Evolutionary conservation across 495 filamentous ascomycete genomes (phyloP).

Genomic region (Tuber borchii): DNA sequence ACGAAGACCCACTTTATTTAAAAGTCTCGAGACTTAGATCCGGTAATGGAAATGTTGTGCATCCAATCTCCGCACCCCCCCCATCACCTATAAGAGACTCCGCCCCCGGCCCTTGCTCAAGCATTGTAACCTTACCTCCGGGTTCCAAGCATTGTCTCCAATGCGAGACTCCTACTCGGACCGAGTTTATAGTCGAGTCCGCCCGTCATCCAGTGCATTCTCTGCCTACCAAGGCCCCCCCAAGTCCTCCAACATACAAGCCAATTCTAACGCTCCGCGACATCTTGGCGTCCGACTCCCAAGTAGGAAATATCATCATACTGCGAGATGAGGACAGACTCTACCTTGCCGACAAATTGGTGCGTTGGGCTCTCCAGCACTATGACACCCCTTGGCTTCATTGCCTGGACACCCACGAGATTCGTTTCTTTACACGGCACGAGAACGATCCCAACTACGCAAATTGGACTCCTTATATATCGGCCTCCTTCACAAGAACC

Average conservation of each 20-base stretch:
- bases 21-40: not conserved
- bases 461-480: not conserved
- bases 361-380: not conserved
- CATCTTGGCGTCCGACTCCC: not conserved
- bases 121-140: not conserved
- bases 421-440: not conserved
- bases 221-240: not conserved
- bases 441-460: not conserved
- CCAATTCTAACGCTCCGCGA: not conserved
- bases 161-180: not conserved
- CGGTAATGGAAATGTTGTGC: not conserved
- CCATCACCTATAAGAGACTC: not conserved
- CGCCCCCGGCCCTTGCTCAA: not conserved
- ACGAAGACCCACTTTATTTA: not conserved
- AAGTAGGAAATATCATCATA: not conserved
- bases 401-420: not conserved
- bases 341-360: not conserved
- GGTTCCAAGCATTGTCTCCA: not conserved
- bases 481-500: not conserved
- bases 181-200: not conserved
- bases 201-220: not conserved
- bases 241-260: not conserved
- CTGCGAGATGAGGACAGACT: not conserved
- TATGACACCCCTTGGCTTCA: not conserved
- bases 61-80: not conserved